A percentile compares a stretch with the other conserved stretches of the same genome.
Evolutionary conservation across 805 yeast genomes (phyloP).

Genomic region (Pichia paraexigua): DNA sequence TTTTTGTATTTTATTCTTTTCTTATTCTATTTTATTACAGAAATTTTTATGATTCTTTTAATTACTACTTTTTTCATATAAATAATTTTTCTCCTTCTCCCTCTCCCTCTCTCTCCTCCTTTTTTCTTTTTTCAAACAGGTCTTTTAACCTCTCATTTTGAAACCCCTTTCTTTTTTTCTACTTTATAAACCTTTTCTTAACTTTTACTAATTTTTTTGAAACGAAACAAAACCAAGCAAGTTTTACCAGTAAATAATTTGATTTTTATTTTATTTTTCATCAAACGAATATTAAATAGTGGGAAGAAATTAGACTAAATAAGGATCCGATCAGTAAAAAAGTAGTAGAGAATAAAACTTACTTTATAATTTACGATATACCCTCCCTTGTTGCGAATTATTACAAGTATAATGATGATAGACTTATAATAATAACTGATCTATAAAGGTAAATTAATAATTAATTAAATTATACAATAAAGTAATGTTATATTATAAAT

Average conservation of each 20-base stretch:
- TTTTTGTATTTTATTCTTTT: neutral
- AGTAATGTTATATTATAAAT: neutral
- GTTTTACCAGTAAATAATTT: too few relatives aligned
- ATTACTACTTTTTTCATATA: neutral
- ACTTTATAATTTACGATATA: too few relatives aligned
- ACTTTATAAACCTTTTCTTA: conserved; percentile 1
- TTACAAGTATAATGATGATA: too few relatives aligned
- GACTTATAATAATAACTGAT: neutral
- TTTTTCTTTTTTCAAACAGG: conserved; percentile 1
- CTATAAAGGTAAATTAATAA: neutral
- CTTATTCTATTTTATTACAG: neutral
- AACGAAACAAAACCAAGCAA: too few relatives aligned
- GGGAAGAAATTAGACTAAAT: too few relatives aligned
- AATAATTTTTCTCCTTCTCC: neutral
- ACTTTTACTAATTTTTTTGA: neutral
- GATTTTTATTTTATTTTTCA: too few relatives aligned
- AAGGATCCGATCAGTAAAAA: too few relatives aligned
- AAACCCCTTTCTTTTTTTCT: conserved; percentile 6
- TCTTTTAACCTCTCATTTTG: conserved; percentile 15
- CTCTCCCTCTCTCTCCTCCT: neutral
- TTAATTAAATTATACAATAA: neutral
- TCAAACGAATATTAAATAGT: too few relatives aligned
- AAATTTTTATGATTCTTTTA: neutral
- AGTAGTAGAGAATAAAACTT: too few relatives aligned
- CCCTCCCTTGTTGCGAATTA: too few relatives aligned